These are phyloP conservation scores for Umbelopsis sp. DNA, from an alignment of 192 early-diverging fungal species.

Conservation along the genomic window DNA sequence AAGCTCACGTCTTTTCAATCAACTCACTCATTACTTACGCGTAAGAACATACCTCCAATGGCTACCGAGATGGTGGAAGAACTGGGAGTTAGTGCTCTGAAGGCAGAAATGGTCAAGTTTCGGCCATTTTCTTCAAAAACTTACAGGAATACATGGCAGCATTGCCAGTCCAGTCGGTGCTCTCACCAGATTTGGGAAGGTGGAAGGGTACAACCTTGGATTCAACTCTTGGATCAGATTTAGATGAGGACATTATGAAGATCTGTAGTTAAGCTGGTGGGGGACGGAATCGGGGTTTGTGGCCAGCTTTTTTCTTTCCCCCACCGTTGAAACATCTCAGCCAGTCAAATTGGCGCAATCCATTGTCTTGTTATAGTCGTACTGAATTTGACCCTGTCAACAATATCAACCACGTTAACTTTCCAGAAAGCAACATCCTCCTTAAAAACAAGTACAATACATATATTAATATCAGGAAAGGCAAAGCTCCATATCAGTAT, in stretches of 20 bases:
- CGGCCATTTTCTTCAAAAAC: neutral
- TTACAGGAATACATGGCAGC: constrained; percentile 38
- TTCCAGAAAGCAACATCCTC: no score
- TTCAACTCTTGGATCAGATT: constrained; percentile 35
- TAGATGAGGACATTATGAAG: constrained; percentile 30
- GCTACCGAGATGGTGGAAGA: constrained; percentile 20
- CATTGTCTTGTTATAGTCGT: no score
- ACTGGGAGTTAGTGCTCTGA: neutral
- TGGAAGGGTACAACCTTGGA: constrained; percentile 38
- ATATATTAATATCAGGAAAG: no score
- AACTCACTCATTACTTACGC: constrained; percentile 25
- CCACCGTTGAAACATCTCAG: no score
- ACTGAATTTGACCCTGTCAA: no score
- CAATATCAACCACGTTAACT: no score
- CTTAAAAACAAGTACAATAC: no score
- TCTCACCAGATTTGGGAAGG: constrained; percentile 31
- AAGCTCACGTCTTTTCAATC: no score
- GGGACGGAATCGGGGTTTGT: neutral
- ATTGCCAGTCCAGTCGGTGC: constrained; percentile 28
- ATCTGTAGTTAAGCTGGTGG: neutral
- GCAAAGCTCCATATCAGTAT: no score
- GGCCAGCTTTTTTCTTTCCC: no score
- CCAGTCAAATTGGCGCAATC: no score
- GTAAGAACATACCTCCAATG: constrained; percentile 38
- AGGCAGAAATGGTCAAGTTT: neutral